Evolutionary conservation across 805 yeast species (phyloP).

Genomic region (Myxozyma mucilagina): DNA sequence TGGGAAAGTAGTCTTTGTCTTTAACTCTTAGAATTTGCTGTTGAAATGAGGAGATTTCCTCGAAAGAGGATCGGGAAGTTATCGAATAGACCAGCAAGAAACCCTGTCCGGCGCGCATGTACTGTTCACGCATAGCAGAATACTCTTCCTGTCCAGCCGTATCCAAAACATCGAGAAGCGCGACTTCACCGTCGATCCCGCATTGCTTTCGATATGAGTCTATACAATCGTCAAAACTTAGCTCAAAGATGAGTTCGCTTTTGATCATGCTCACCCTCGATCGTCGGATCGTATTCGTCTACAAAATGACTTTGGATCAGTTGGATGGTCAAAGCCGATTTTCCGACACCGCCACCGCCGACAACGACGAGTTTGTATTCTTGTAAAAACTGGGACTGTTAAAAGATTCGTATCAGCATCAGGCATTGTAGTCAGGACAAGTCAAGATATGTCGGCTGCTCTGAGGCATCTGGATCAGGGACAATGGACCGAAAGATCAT

Average conservation of each 20-base stretch:
- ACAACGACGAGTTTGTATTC: slow-evolving; percentile 89
- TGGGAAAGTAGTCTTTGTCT: slow-evolving; percentile 73
- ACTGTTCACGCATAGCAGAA: slow-evolving; percentile 72
- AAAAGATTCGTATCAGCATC: background rate
- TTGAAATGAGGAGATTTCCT: slow-evolving; percentile 76
- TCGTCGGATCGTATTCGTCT: slow-evolving; percentile 97
- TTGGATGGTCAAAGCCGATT: slow-evolving; percentile 93
- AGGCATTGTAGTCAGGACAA: background rate
- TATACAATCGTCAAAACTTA: background rate
- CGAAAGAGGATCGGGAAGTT: slow-evolving; percentile 80
- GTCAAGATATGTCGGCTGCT: background rate
- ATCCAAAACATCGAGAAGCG: slow-evolving; percentile 83
- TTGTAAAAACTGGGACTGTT: slow-evolving; percentile 49
- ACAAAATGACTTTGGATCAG: slow-evolving; percentile 92
- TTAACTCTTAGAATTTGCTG: slow-evolving; percentile 79
- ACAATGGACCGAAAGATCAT: too few relatives aligned
- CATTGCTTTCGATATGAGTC: slow-evolving; percentile 73
- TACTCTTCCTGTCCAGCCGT: slow-evolving; percentile 95
- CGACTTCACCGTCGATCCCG: slow-evolving; percentile 74
- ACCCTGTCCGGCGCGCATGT: slow-evolving; percentile 69
- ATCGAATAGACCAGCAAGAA: slow-evolving; percentile 85
- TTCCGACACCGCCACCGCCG: slow-evolving; percentile 99
- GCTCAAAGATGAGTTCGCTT: background rate
- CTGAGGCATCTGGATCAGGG: background rate
- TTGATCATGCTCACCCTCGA: slow-evolving; percentile 51